Evolutionary conservation across 2,329 filamentous ascomycete genomes (phyloP), one percentile per base, ranked within the genome.

Genomic region (Xylaria sp.): DNA sequence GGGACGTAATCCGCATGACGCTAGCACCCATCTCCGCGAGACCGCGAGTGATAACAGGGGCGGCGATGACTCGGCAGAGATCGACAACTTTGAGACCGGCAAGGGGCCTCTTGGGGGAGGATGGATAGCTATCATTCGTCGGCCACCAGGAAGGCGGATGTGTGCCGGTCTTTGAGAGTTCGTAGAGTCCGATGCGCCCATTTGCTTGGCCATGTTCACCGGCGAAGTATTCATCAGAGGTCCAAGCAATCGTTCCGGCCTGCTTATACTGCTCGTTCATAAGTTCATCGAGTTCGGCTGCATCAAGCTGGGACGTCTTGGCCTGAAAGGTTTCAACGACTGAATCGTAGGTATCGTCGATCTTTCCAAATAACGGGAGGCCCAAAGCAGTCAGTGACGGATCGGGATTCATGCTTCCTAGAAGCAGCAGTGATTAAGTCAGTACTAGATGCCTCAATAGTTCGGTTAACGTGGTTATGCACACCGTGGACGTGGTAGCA

Each of bases 31-130:
- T 66, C 59, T 69, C 67, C 3, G 67, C 67, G 2, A 69, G 6
- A 82, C 4, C 81, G 77, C 0, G 79, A 77, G 14, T 32, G 19
- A 85, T 78, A 3, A 80, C 75, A 1, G 85, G 85, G 0, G 79
- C 84, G 6, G 85, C 84, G 68, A 86, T 85, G 36, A 85, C 78
- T 2, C 84, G 77, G 7, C 81, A 81, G 4, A 85, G 72, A 64
- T 86, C 84, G 1, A 86, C 76, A 1, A 86, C 78, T 57, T 83
- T 84, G 45, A 86, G 74, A 0, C 84, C 84, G 1, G 81, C 82
- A 0, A 86, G 80, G 0, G 83, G 84, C 12, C 82, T 73, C 21
- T 74, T 71, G 0, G 79, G 66, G 4, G 78, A 79, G 0, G 81
- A 77, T 0, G 75, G 72, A 0, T 70, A 48, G 9, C 62, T 73